These are phyloP conservation scores for Wakefieldia striispora DNA, from an alignment of 768 basidiomycete genomes.

Conservation along the genomic window DNA sequence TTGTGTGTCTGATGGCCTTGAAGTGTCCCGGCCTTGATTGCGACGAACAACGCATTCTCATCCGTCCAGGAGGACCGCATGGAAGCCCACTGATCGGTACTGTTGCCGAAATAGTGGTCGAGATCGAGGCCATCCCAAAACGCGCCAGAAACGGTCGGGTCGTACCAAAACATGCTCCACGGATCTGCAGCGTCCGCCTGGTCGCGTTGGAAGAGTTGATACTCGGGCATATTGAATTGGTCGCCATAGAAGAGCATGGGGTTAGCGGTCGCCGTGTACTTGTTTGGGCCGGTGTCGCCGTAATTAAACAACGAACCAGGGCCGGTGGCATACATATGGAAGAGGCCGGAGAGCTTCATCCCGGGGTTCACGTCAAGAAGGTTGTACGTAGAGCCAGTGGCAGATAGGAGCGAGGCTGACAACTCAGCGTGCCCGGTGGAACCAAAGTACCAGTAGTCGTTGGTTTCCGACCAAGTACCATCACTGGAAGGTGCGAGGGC, in stretches of 20 bases:
- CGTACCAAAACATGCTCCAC: slow-evolving; percentile 93
- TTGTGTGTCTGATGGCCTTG: slow-evolving; percentile 91
- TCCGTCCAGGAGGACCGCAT: slow-evolving; percentile 96
- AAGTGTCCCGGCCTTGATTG: slow-evolving; percentile 81
- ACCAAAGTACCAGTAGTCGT: slow-evolving; percentile 96
- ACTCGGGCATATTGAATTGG: slow-evolving; percentile 67
- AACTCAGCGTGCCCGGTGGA: slow-evolving; percentile 90
- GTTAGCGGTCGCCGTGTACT: slow-evolving; percentile 93
- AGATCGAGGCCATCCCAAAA: slow-evolving; percentile 88
- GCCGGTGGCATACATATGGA: slow-evolving; percentile 87
- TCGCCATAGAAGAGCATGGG: slow-evolving; percentile 74
- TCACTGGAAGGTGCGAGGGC: slow-evolving; percentile 59
- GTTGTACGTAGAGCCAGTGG: slow-evolving; percentile 81
- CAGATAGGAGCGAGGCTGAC: slow-evolving; percentile 74
- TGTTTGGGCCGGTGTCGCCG: slow-evolving; percentile 75
- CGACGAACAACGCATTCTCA: slow-evolving; percentile 75
- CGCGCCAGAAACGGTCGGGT: slow-evolving; percentile 77
- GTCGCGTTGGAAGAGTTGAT: slow-evolving; percentile 89
- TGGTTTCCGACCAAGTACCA: slow-evolving; percentile 91
- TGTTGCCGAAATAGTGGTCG: slow-evolving; percentile 78
- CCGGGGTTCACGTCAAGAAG: slow-evolving; percentile 70
- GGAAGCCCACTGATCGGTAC: slow-evolving; percentile 79
- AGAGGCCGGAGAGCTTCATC: slow-evolving; percentile 70
- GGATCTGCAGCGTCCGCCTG: slow-evolving; percentile 79
- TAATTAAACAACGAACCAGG: slow-evolving; percentile 81